phyloP scores from a whole-genome alignment of 108 stramenopile species.

The Nitzschia inconspicua region DNA sequence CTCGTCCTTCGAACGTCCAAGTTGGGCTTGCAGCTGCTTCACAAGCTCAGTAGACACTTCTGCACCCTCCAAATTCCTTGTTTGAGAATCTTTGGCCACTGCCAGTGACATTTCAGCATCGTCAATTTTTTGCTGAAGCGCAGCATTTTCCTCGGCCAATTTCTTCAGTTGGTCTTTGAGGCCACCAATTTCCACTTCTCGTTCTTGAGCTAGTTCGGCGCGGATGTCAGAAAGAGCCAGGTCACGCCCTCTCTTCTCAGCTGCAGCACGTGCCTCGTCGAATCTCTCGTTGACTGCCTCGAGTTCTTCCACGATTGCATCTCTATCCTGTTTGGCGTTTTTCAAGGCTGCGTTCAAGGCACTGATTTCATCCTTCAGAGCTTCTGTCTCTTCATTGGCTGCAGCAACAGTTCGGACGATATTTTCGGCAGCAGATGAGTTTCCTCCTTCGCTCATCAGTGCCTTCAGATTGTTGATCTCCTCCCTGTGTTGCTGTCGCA shows the following conservation, averaged over 20 bases:
- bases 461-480: constrained; percentile 54
- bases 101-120: constrained; percentile 54
- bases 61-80: constrained; percentile 23
- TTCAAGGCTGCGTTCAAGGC: constrained; percentile 58
- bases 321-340: constrained; percentile 71
- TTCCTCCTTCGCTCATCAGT: constrained; percentile 51
- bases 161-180: constrained; percentile 40
- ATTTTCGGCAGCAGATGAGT: constrained; percentile 49
- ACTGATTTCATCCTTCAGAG: constrained; percentile 55
- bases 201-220: constrained; percentile 38
- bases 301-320: constrained; percentile 60
- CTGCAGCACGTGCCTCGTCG: constrained; percentile 62
- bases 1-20: constrained; percentile 54
- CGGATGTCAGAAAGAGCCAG: constrained; percentile 22
- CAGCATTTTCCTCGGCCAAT: constrained; percentile 47
- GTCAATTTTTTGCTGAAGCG: constrained; percentile 58
- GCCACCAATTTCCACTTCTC: constrained; percentile 39
- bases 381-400: constrained; percentile 38
- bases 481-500: constrained; percentile 54
- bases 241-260: constrained; percentile 40
- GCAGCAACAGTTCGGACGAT: constrained; percentile 38
- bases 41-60: constrained; percentile 59
- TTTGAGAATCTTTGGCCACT: constrained; percentile 33
- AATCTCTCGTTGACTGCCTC: constrained; percentile 70
- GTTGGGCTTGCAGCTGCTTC: constrained; percentile 64